Evolutionary conservation across 2,329 filamentous ascomycete species (phyloP).

Genomic region (Neocatenulostroma microsporum): DNA sequence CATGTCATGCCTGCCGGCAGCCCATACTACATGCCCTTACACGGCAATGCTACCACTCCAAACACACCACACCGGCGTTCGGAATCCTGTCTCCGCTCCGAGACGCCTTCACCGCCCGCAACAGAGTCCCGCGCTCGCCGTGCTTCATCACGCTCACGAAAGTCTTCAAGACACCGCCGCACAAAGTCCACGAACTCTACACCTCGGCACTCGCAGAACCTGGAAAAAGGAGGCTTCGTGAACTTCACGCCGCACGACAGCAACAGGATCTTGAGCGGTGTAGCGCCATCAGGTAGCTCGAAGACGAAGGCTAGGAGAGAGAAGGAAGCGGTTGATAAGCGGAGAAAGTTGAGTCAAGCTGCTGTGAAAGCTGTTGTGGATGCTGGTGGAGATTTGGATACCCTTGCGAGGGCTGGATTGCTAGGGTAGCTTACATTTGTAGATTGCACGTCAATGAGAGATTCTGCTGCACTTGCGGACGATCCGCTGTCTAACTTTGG

Average conservation of each 20-base stretch:
- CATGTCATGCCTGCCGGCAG: slow-evolving; percentile 13
- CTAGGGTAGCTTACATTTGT: too few relatives aligned
- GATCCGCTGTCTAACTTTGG: too few relatives aligned
- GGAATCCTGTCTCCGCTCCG: slow-evolving; percentile 9
- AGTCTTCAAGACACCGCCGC: slow-evolving; percentile 20
- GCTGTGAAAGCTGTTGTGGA: slow-evolving; percentile 61
- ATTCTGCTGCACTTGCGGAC: too few relatives aligned
- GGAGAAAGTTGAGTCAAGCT: slow-evolving; percentile 59
- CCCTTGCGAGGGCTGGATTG: slow-evolving; percentile 37
- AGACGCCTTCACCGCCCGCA: slow-evolving; percentile 21
- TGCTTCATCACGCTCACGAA: slow-evolving; percentile 13
- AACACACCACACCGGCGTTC: slow-evolving; percentile 17
- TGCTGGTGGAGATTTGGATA: slow-evolving; percentile 57
- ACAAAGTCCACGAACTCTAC: slow-evolving; percentile 23
- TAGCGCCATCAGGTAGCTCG: slow-evolving; percentile 80
- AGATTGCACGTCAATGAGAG: too few relatives aligned
- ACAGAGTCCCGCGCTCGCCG: slow-evolving; percentile 19
- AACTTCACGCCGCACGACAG: slow-evolving; percentile 84
- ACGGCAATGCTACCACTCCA: slow-evolving; percentile 8
- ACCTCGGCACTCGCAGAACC: slow-evolving; percentile 36
- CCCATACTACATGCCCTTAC: slow-evolving; percentile 4
- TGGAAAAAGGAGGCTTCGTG: slow-evolving; percentile 58
- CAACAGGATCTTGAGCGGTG: slow-evolving; percentile 71
- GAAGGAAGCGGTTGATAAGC: slow-evolving; percentile 73
- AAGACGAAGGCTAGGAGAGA: slow-evolving; percentile 94